Conservation (phyloP, 257 asterid species). For the Fraxinus anomala region DNA sequence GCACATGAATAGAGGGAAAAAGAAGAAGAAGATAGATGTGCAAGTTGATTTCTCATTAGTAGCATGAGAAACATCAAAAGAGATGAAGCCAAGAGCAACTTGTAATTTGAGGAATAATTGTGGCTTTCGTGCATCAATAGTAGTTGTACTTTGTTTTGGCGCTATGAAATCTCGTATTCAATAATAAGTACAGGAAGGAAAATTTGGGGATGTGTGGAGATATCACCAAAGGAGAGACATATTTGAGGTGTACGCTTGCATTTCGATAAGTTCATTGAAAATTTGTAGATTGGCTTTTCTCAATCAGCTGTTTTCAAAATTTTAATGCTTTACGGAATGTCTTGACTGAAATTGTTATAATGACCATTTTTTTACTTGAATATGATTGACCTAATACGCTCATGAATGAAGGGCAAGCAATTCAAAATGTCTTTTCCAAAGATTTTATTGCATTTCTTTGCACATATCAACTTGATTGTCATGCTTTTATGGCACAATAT, state of each 20-base stretch:
- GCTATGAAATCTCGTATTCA: no score
- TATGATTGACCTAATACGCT: no score
- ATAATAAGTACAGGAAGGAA: background rate
- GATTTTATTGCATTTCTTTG: no score
- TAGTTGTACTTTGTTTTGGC: background rate
- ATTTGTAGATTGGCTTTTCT: constrained; percentile 62
- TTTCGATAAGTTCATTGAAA: constrained; percentile 58
- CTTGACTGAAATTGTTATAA: background rate
- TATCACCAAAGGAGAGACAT: background rate
- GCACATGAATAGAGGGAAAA: background rate
- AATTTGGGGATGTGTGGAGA: background rate
- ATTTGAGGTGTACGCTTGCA: constrained; percentile 83
- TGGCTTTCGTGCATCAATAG: no score
- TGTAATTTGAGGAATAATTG: background rate
- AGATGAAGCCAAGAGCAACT: background rate
- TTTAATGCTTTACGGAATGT: background rate
- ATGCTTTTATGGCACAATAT: no score
- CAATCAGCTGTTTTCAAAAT: no score
- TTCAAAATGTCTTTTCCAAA: no score
- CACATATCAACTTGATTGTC: no score
- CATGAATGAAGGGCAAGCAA: no score
- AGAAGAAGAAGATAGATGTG: background rate
- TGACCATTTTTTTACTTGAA: background rate
- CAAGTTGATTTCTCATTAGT: no score
- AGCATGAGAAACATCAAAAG: background rate